phyloP scores from a whole-genome alignment of 2,329 filamentous ascomycete genomes.

The Phialophora expanda region DNA sequence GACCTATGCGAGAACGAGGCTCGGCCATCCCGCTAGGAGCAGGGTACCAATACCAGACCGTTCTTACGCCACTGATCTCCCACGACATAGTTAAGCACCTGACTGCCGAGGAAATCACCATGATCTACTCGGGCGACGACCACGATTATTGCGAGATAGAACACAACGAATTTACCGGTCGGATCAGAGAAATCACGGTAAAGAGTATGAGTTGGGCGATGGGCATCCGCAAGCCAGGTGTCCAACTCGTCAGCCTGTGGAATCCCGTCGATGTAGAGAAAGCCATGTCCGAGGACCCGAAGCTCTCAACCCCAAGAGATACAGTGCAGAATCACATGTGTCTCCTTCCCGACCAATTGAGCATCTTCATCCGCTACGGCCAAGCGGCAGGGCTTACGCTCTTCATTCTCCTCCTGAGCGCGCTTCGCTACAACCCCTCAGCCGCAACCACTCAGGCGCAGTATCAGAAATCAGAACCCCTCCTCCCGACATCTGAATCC shows the following conservation, averaged over 20 bases:
- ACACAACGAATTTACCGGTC: conserved; percentile 71
- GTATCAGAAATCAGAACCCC: conserved; percentile 38
- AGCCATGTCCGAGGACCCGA: conserved; percentile 42
- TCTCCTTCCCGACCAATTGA: conserved; percentile 84
- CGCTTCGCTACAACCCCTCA: conserved; percentile 26
- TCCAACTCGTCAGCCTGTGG: conserved; percentile 86
- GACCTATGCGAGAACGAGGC: conserved; percentile 78
- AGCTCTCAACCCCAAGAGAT: conserved; percentile 37
- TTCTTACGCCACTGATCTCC: conserved; percentile 78
- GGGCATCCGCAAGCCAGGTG: conserved; percentile 86
- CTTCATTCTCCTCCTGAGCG: conserved; percentile 43
- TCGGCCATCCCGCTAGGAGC: conserved; percentile 77
- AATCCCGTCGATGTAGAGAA: conserved; percentile 75
- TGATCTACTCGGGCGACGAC: conserved; percentile 94
- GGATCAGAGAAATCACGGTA: conserved; percentile 82
- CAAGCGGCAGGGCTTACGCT: conserved; percentile 64
- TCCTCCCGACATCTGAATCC: conserved; percentile 43
- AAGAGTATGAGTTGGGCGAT: conserved; percentile 96
- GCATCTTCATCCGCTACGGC: conserved; percentile 80
- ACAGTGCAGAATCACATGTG: conserved; percentile 91
- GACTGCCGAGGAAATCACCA: conserved; percentile 70
- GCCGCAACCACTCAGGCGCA: conserved; percentile 42
- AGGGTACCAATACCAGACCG: conserved; percentile 97
- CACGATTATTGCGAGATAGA: conserved; percentile 95
- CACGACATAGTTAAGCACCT: conserved; percentile 75